Evolutionary conservation across 2,329 filamentous ascomycete species (phyloP), one percentile per base, ranked within the genome.

Genomic region (Colletotrichum neosansevieriae): DNA sequence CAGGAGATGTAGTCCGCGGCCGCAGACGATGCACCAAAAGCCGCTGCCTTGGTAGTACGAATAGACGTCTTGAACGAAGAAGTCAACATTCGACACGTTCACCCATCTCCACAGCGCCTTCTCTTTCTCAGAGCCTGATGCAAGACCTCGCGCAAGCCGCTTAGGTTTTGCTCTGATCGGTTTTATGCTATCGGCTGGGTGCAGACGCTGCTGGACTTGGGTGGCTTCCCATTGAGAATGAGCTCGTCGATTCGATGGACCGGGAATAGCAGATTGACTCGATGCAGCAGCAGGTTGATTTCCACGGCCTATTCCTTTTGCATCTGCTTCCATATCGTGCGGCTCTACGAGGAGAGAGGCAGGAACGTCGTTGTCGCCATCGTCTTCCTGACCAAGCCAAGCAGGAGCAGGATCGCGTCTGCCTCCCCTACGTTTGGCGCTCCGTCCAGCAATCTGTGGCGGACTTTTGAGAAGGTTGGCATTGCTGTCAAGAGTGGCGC

Each of bases 51-150:
- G 84, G 75, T 92, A 97, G 79, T 97, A 98, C 71, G 92, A 86
- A 77, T 98, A 98, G 3, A 97, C 93, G 70, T 89, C 92, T 63
- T 89, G 87, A 75, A 97, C 89, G 77, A 97, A 98, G 74, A 89
- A 91, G 79, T 98, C 94, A 60, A 98, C 83, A 75, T 97, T 96
- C 42, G 92, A 89, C 65, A 96, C 93, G 75, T 97, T 97, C 62
- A 93, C 93, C 92, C 94, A 98, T 79, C 93, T 88, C 91, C 94
- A 98, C 83, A 97, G 88, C 3, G 94, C 94, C 78, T 91, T 92
- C 75, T 95, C 92, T 78, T 89, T 89, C 12, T 81, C 80, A 59
- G 76, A 79, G 10, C 78, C 79, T 1, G 76, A 71, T 19, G 78
- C 64, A 15, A 74, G 63, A 50, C 73, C 70, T 75, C 74, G 67